Base-by-base conservation (phyloP, 176 grass and related monocot species). In the Oryza coarctata region DNA sequence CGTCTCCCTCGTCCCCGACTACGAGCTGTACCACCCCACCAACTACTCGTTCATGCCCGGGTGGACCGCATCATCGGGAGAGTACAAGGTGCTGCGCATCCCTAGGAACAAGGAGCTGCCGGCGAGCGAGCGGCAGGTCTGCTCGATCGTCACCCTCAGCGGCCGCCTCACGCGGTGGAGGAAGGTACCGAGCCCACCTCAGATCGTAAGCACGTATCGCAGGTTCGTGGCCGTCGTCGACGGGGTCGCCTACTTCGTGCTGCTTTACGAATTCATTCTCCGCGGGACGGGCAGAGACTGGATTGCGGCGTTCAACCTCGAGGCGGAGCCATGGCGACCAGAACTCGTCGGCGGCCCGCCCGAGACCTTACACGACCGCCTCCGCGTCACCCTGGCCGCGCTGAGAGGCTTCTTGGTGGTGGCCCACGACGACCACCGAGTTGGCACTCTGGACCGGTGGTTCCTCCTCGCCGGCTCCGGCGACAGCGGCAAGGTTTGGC, bases 91-190 rank as follows among this genome's bases (percentile, higher is more conserved):
- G 5, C 3, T 79, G 25, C 14, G 5, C 22, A 9, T 68, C 11
- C 11, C 17, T 27, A 18, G 0, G 44, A 9, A 22, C 28, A 1
- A 2, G 0, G 28, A 12, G 17, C 15, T 45, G 7, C 30, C 3
- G 43, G 10, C n/a, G n/a, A n/a, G 43, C 3, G 0, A 3, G 3
- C 0, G 3, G 41, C n/a, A n/a, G n/a, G n/a, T n/a, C 3, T 4
- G 52, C 74, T 25, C n/a, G 22, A 22, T 68, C 28, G 29, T 80
- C 43, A 52, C 77, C 77, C 20, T 80, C 6, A 63, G 63, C 28
- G 40, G 6, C 12, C 15, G 18, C 29, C 1, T 18, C 0, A 0
- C 17, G 47, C 17, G 10, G 18, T 80, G 77, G 30, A 34, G 63
- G 77, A 25, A 17, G 0, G 45, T 11, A 1, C 5, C 0, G 44